Conservation (phyloP, 331 rosid species). For the Quercus lobata region DNA sequence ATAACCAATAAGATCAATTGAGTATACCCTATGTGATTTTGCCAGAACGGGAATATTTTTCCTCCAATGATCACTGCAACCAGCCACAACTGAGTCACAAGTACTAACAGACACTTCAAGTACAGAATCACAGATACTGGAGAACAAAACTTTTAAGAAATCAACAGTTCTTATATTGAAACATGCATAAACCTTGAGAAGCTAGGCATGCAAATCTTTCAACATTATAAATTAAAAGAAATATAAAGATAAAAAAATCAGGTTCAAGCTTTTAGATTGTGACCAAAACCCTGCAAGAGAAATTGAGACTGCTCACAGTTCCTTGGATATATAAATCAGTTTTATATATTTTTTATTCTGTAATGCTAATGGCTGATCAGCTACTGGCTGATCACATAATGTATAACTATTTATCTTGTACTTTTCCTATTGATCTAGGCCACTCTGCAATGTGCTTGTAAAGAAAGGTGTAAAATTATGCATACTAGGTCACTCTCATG, state of each 20-base stretch:
- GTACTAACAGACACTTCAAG: constrained; percentile 22
- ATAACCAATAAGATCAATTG: constrained; percentile 94
- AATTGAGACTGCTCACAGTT: neutral
- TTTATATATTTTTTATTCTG: neutral
- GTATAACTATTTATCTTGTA: neutral
- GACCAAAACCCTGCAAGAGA: neutral
- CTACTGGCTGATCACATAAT: neutral
- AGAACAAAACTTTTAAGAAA: constrained; percentile 1
- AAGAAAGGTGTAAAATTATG: neutral
- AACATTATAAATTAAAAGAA: neutral
- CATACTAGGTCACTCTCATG: neutral
- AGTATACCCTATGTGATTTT: constrained; percentile 68
- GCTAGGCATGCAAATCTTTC: neutral
- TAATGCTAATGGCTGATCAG: neutral
- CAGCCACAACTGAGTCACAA: constrained; percentile 22
- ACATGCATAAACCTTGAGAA: neutral
- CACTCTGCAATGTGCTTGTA: neutral
- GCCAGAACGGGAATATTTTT: constrained; percentile 76
- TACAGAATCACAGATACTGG: constrained; percentile 17
- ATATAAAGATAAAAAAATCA: neutral
- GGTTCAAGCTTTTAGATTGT: neutral
- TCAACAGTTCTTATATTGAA: neutral
- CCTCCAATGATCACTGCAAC: constrained; percentile 95
- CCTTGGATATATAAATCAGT: neutral
- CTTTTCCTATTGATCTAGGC: neutral